Percentiles rank a stretch among this genome's conserved stretches.
These are phyloP conservation scores for Syzygium syzygioides DNA, from an alignment of 441 rosid genomes.

Conservation along the genomic window DNA sequence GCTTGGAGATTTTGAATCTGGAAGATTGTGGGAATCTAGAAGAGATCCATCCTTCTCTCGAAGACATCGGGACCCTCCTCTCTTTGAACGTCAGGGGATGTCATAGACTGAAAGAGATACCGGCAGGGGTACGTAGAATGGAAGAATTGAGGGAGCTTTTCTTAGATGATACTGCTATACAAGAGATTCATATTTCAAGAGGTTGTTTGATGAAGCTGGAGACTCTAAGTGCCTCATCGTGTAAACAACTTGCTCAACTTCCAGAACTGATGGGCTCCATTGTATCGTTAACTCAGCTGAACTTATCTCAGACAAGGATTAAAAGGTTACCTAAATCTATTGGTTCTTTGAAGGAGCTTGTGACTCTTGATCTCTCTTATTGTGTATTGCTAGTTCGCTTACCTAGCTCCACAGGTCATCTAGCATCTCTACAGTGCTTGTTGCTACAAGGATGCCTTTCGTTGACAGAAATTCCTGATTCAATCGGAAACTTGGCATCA, in stretches of 20 bases:
- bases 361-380: neutral
- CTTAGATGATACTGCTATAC: neutral
- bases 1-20: neutral
- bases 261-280: neutral
- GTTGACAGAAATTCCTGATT: neutral
- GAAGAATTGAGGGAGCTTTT: neutral
- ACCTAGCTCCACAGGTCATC: neutral
- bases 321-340: neutral
- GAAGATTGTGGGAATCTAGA: neutral
- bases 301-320: neutral
- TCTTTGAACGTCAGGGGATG: neutral
- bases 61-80: neutral
- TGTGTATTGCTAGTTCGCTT: neutral
- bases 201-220: neutral
- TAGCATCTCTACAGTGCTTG: neutral
- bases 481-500: neutral
- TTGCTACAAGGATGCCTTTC: neutral
- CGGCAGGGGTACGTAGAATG: neutral
- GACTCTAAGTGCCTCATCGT: neutral
- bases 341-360: neutral
- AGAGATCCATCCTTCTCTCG: neutral
- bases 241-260: neutral
- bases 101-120: neutral
- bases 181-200: neutral
- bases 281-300: neutral